Conservation (phyloP, 2,329 filamentous ascomycete genomes). For the Aureobasidium pullulans region DNA sequence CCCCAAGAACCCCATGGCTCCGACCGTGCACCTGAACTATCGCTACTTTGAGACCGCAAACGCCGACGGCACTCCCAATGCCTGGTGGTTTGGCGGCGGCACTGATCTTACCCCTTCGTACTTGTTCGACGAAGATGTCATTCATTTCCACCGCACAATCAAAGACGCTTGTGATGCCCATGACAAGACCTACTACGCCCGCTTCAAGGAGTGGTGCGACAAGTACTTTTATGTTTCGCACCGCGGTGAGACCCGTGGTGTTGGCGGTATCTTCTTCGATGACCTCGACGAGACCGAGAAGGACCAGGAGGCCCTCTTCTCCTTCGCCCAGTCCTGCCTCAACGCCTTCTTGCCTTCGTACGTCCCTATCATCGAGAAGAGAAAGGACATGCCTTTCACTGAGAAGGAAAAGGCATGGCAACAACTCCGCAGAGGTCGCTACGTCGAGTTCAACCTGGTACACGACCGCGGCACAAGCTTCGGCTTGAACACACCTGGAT, state of each 20-base stretch:
- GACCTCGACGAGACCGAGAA: slow-evolving; percentile 84
- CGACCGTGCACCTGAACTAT: slow-evolving; percentile 97
- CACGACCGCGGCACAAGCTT: slow-evolving; percentile 94
- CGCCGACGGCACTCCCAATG: slow-evolving; percentile 68
- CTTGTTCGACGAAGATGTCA: slow-evolving; percentile 92
- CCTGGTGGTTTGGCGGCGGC: slow-evolving; percentile 98
- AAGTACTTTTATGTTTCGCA: slow-evolving; percentile 95
- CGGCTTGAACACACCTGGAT: slow-evolving; percentile 84
- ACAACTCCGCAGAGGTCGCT: slow-evolving; percentile 85
- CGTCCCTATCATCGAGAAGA: slow-evolving; percentile 74
- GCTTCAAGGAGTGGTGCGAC: slow-evolving; percentile 98
- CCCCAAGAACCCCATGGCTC: slow-evolving; percentile 91
- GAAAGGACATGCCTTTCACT: slow-evolving; percentile 88
- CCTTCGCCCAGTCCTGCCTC: slow-evolving; percentile 79
- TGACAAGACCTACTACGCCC: slow-evolving; percentile 82
- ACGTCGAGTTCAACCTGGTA: slow-evolving; percentile 97
- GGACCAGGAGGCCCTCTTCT: slow-evolving; percentile 81
- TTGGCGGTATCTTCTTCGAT: slow-evolving; percentile 98
- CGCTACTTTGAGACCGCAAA: slow-evolving; percentile 96
- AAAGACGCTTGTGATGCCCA: slow-evolving; percentile 92
- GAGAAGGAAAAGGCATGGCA: slow-evolving; percentile 92
- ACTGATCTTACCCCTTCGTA: slow-evolving; percentile 90
- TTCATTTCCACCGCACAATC: slow-evolving; percentile 91
- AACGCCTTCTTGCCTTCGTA: slow-evolving; percentile 86
- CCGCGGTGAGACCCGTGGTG: slow-evolving; percentile 73